Conservation (phyloP, 1,139 yeast genomes). For the Kodamaea derodonti region DNA sequence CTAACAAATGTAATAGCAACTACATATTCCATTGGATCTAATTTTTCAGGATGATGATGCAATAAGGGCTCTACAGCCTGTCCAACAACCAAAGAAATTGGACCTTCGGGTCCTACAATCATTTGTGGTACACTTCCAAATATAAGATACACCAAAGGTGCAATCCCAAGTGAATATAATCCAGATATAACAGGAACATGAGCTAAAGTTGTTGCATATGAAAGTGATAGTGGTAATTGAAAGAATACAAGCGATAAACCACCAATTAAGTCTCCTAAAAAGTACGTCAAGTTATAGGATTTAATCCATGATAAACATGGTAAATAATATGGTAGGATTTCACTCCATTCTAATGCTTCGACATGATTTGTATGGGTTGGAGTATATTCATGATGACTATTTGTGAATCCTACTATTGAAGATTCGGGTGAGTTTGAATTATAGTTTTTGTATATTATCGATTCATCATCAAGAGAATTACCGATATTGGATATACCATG, state of each 20-base stretch:
- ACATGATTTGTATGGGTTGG: constrained; percentile 20
- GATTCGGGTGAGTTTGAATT: background rate
- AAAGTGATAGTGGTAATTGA: constrained; percentile 84
- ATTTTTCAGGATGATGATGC: constrained; percentile 42
- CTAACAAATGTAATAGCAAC: constrained; percentile 73
- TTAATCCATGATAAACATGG: constrained; percentile 83
- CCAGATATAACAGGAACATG: constrained; percentile 90
- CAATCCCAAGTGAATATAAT: constrained; percentile 71
- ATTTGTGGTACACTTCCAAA: constrained; percentile 93
- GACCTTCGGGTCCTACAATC: constrained; percentile 97
- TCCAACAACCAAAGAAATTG: constrained; percentile 86
- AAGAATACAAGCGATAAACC: constrained; percentile 88
- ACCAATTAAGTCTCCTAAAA: constrained; percentile 76
- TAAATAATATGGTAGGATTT: constrained; percentile 60
- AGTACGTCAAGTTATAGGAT: constrained; percentile 47
- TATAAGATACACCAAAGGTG: constrained; percentile 77
- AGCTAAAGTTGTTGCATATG: constrained; percentile 87
- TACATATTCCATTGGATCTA: constrained; percentile 63
- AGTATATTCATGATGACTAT: constrained; percentile 18
- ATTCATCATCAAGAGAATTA: background rate
- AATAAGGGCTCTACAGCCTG: constrained; percentile 75
- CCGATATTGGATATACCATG: no score
- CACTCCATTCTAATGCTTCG: constrained; percentile 26
- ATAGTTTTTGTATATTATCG: background rate
- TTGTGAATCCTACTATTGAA: background rate